Evolutionary conservation across 2,329 filamentous ascomycete species (phyloP), one percentile per base, ranked within the genome.

Genomic region (Aspergillus costaricaensis): DNA sequence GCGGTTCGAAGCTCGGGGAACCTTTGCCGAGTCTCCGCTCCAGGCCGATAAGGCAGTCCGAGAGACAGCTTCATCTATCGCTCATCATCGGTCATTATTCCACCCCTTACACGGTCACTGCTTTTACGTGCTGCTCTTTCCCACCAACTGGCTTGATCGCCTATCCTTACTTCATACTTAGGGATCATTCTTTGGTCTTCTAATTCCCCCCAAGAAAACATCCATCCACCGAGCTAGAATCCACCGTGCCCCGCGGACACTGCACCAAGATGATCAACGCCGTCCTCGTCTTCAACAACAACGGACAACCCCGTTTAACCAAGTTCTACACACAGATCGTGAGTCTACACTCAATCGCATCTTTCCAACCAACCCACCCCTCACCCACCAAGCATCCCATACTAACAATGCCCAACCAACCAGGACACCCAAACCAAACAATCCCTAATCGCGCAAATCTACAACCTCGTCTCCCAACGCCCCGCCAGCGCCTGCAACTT

Each of bases 261-360:
- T 44, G 9, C 47, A 23, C 27, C 65, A 74, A 66, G 68, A 99
- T 99, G 95, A 98, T 99, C 78, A 99, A 96, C 83, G 95, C 96
- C 32, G 94, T 99, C 63, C 84, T 99, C 67, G 94, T 99, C 76
- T 99, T 99, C 83, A 99, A 99, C 74, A 96, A 96, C 81, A 92
- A 94, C 70, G 95, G 95, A 65, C 94, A 99, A 79, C 94, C 95
- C 39, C 90, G 95, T 58, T 85, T 99, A 76, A 98, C 94, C 70
- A 98, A 98, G 73, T 99, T 99, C 83, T 99, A 99, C 77, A 97
- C 94, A 2, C 94, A 98, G 76, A 87, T 99, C 67, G 94, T 96
- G 79, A 62, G 79, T 71, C 57, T 55, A 48, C 41, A 15, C 23
- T 14, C 19, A 7, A 12, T 54, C 38, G 12, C 17, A 14, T 36